Conservation (phyloP, 73 alveolate genomes). For the Symbiodinium pilosum region DNA sequence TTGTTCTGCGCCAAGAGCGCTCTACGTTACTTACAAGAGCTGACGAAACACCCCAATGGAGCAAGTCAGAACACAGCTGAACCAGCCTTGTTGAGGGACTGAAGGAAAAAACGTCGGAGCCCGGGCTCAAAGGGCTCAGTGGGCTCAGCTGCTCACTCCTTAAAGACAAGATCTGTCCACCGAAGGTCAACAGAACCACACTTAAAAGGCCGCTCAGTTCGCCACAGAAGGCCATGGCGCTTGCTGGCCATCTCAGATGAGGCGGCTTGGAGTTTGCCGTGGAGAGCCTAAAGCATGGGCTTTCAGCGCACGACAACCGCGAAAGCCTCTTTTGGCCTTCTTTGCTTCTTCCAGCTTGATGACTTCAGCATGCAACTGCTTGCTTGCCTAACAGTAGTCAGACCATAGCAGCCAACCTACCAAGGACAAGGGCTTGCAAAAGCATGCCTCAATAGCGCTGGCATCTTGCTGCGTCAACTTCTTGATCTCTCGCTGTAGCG, state of each 20-base stretch:
- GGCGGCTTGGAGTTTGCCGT: neutral
- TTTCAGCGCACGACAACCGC: no score
- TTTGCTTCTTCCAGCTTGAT: neutral
- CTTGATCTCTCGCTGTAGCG: neutral
- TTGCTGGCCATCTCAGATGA: neutral
- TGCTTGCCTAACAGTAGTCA: neutral
- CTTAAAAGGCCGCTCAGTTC: neutral
- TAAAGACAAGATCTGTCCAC: no score
- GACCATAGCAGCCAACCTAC: neutral
- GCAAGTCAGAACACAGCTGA: no score
- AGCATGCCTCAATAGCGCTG: neutral
- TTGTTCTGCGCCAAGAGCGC: no score
- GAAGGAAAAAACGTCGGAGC: neutral
- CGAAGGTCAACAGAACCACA: neutral
- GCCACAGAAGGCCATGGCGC: neutral
- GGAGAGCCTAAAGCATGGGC: neutral
- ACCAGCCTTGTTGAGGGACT: neutral
- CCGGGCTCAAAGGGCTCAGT: neutral
- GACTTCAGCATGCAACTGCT: neutral
- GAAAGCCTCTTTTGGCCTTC: neutral
- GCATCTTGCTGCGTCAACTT: neutral
- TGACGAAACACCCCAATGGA: no score
- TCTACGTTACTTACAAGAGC: no score
- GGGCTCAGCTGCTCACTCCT: slow-evolving; percentile 14
- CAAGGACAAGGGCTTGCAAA: neutral